These are phyloP conservation scores for Cyclotella atomus DNA, from an alignment of 108 stramenopile species.

Conservation along the genomic window DNA sequence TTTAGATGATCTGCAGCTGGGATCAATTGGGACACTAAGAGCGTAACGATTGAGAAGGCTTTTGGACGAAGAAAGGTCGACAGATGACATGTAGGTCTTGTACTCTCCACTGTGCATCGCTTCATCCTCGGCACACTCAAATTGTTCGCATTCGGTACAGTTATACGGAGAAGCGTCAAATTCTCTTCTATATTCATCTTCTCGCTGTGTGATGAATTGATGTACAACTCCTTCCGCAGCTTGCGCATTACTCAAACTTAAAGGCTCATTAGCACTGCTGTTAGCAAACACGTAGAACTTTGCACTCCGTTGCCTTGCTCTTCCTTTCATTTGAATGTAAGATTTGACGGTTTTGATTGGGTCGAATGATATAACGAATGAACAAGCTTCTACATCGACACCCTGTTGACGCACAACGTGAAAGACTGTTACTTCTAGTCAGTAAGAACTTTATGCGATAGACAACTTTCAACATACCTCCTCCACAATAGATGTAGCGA, in stretches of 20 bases:
- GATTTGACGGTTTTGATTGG: slow-evolving; percentile 50
- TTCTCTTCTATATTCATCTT: neutral
- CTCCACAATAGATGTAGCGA: slow-evolving; percentile 75
- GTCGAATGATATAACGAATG: slow-evolving; percentile 67
- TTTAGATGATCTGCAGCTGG: slow-evolving; percentile 39
- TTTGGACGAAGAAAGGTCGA: slow-evolving; percentile 62
- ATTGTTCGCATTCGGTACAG: neutral
- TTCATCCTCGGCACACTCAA: slow-evolving; percentile 37
- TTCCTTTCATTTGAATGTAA: slow-evolving; percentile 79
- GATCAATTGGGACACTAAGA: slow-evolving; percentile 62
- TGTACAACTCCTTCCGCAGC: slow-evolving; percentile 44
- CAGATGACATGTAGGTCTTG: slow-evolving; percentile 27
- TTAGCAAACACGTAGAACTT: slow-evolving; percentile 64
- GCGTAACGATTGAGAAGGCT: slow-evolving; percentile 61
- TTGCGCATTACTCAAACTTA: slow-evolving; percentile 39
- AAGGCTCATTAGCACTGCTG: neutral
- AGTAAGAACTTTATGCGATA: too few species aligned
- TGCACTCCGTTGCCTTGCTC: slow-evolving; percentile 60
- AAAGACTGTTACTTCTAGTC: too few species aligned
- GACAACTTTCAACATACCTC: slow-evolving; percentile 19
- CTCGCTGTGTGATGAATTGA: slow-evolving; percentile 43
- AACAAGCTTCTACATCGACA: slow-evolving; percentile 71
- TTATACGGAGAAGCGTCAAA: neutral
- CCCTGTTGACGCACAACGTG: slow-evolving; percentile 18
- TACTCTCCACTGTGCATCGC: slow-evolving; percentile 48